Percentiles rank a stretch among this genome's conserved stretches.
Conservation (phyloP, 192 early-diverging fungal species). For the Coemansia sp. region DNA sequence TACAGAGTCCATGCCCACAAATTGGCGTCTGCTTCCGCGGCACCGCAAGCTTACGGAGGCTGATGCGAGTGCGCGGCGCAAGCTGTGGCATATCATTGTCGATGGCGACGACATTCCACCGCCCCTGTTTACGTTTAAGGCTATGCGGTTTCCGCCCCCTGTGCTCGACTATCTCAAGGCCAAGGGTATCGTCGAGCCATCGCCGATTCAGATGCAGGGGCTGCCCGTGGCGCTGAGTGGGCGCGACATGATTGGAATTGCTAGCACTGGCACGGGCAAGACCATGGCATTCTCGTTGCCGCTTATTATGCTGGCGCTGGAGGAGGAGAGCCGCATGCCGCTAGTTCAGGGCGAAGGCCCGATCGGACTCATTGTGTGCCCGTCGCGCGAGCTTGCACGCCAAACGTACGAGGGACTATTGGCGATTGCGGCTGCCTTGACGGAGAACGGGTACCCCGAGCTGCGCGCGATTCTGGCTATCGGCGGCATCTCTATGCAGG, state of each 20-base stretch:
- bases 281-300: slow-evolving; percentile 93
- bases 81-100: slow-evolving; percentile 84
- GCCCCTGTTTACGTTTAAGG: slow-evolving; percentile 76
- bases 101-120: slow-evolving; percentile 86
- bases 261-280: slow-evolving; percentile 97
- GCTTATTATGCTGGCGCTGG: slow-evolving; percentile 88
- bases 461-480: slow-evolving; percentile 83
- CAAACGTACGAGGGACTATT: slow-evolving; percentile 89
- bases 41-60: slow-evolving; percentile 60
- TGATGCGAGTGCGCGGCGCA: slow-evolving; percentile 59
- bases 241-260: slow-evolving; percentile 97
- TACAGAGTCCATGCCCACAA: slow-evolving; percentile 79
- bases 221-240: slow-evolving; percentile 86
- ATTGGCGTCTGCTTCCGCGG: slow-evolving; percentile 78
- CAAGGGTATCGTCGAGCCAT: slow-evolving; percentile 84
- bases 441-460: slow-evolving; percentile 65
- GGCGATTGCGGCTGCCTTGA: slow-evolving; percentile 61
- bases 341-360: slow-evolving; percentile 86
- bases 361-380: slow-evolving; percentile 90
- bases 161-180: slow-evolving; percentile 75
- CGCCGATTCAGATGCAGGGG: slow-evolving; percentile 98
- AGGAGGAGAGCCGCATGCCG: slow-evolving; percentile 84
- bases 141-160: slow-evolving; percentile 82
- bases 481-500: slow-evolving; percentile 91
- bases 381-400: slow-evolving; percentile 92